Conservation (phyloP, 2,329 filamentous ascomycete genomes). For the Penicillium decumbens region DNA sequence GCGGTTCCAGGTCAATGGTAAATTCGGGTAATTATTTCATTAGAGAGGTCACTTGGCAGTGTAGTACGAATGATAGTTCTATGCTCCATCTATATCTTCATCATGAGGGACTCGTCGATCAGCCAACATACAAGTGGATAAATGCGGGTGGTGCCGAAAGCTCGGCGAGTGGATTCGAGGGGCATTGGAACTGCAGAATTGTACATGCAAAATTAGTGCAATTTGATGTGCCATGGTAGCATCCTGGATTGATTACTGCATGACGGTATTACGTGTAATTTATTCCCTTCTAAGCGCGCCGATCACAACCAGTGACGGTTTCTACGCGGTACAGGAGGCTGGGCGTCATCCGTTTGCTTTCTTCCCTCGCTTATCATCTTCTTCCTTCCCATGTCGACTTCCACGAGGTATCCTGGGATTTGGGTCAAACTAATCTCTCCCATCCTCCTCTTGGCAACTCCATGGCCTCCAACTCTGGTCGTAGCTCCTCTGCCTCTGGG, state of each 20-base stretch:
- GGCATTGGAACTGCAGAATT: background rate
- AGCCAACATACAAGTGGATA: conserved; percentile 5
- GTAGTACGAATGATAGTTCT: no score
- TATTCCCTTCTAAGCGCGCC: background rate
- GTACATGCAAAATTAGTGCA: background rate
- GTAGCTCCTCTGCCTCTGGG: conserved; percentile 62
- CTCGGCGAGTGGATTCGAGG: background rate
- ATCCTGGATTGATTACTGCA: background rate
- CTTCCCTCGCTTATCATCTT: conserved; percentile 8
- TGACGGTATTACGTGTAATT: background rate
- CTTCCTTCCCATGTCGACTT: conserved; percentile 25
- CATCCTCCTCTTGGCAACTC: conserved; percentile 15
- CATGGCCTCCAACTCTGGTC: conserved; percentile 58
- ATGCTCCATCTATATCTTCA: no score
- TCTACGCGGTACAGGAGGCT: conserved; percentile 8
- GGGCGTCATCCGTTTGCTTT: conserved; percentile 9
- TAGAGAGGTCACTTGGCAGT: no score
- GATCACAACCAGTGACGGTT: background rate
- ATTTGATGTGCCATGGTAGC: background rate
- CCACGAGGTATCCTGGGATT: conserved; percentile 53
- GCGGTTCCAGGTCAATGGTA: background rate
- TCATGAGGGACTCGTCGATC: background rate
- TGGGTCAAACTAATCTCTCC: conserved; percentile 37
- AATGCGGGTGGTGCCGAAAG: conserved; percentile 9
- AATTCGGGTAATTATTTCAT: no score